A percentile compares a stretch with the other conserved stretches of the same genome.
Conservation (phyloP, 2,329 filamentous ascomycete genomes). For the Lasiodiplodia gonubiensis region DNA sequence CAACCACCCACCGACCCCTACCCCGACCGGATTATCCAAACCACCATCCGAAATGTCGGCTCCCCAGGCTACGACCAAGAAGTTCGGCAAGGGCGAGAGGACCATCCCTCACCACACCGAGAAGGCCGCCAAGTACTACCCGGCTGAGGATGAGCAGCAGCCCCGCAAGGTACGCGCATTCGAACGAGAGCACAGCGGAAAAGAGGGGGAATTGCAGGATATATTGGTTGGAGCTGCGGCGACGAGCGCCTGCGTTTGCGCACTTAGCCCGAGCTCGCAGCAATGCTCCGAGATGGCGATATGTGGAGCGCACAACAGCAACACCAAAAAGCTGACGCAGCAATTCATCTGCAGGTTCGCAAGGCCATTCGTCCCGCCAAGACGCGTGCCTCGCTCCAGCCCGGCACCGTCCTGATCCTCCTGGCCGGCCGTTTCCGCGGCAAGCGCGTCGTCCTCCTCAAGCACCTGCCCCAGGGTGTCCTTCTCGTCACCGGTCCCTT, state of each 20-base stretch:
- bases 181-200: background rate
- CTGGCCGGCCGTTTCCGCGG: slow-evolving; percentile 99
- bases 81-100: slow-evolving; percentile 96
- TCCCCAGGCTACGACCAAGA: slow-evolving; percentile 72
- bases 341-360: slow-evolving; percentile 71
- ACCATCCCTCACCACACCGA: slow-evolving; percentile 83
- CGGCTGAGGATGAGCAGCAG: slow-evolving; percentile 86
- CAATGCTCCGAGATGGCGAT: slow-evolving; percentile 3
- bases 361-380: slow-evolving; percentile 89
- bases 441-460: slow-evolving; percentile 99
- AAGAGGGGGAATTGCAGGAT: slow-evolving; percentile 13
- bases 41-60: slow-evolving; percentile 72
- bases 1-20: slow-evolving; percentile 29
- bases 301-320: slow-evolving; percentile 33
- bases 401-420: slow-evolving; percentile 96
- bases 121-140: slow-evolving; percentile 99
- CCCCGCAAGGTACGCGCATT: slow-evolving; percentile 80
- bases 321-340: slow-evolving; percentile 25
- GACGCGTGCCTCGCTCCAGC: slow-evolving; percentile 86
- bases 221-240: slow-evolving; percentile 1
- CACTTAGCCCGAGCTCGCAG: slow-evolving; percentile 15
- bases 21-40: slow-evolving; percentile 27
- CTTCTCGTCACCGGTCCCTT: slow-evolving; percentile 99
- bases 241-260: slow-evolving; percentile 8
- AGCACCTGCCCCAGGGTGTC: slow-evolving; percentile 95